phyloP scores from a whole-genome alignment of 805 yeast genomes.

The Brettanomyces bruxellensis region DNA sequence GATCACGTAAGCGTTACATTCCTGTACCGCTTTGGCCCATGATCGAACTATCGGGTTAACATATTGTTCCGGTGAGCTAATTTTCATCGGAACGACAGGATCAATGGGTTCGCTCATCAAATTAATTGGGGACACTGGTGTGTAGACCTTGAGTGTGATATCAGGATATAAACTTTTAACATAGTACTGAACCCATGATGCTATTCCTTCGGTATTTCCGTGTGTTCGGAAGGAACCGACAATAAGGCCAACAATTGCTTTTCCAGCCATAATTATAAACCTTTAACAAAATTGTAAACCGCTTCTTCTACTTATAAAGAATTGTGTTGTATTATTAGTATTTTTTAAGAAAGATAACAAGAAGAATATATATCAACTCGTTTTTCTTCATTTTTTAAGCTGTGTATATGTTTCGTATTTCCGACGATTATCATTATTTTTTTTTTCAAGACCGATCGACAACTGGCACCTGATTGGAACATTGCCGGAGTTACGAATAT shows the following conservation, averaged over 20 bases:
- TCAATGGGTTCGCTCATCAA: neutral
- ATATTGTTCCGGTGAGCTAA: constrained; percentile 1
- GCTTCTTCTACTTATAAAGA: no score
- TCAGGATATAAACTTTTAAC: neutral
- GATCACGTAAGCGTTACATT: constrained; percentile 5
- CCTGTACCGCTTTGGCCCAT: neutral
- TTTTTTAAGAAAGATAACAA: no score
- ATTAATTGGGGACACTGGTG: neutral
- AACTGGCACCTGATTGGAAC: no score
- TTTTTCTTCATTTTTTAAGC: no score
- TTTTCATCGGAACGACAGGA: neutral
- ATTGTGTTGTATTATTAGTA: no score
- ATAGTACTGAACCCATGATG: constrained; percentile 2
- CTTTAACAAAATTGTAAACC: no score
- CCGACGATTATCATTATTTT: no score
- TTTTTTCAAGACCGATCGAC: no score
- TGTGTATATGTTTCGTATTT: no score
- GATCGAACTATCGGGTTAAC: neutral
- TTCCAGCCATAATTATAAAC: neutral
- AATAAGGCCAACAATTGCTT: neutral
- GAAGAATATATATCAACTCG: no score
- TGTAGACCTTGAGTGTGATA: neutral
- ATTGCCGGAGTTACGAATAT: no score
- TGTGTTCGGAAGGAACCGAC: constrained; percentile 1
- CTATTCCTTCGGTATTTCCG: constrained; percentile 1